Percentiles rank a stretch among this genome's conserved stretches.
Evolutionary conservation across 208 protist species (phyloP).

Genomic region (Leishmania guyanensis): DNA sequence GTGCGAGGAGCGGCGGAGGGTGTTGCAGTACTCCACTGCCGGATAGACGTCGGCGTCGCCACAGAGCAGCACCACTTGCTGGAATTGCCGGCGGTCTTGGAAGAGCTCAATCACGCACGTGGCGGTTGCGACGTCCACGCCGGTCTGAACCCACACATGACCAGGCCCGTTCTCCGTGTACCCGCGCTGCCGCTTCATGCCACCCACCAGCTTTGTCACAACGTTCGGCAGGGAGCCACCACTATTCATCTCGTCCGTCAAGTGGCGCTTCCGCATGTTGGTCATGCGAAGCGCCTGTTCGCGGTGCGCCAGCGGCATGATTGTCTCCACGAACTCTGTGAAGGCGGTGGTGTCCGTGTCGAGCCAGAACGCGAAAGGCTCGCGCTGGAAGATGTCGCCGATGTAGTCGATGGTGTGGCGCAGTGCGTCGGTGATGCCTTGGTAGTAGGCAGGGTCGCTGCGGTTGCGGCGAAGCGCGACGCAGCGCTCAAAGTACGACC

Average conservation of each 20-base stretch:
- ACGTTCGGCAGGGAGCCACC: slow-evolving; percentile 71
- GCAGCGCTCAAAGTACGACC: slow-evolving; percentile 87
- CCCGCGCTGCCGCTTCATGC: slow-evolving; percentile 78
- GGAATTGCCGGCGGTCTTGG: slow-evolving; percentile 58
- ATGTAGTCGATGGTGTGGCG: slow-evolving; percentile 74
- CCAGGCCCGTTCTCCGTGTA: slow-evolving; percentile 76
- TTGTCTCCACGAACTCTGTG: slow-evolving; percentile 76
- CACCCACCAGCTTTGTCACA: slow-evolving; percentile 75
- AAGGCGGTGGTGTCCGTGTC: slow-evolving; percentile 82
- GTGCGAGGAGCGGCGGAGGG: slow-evolving; percentile 41
- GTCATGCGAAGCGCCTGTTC: slow-evolving; percentile 59
- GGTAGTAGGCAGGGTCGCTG: slow-evolving; percentile 59
- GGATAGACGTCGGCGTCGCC: slow-evolving; percentile 83
- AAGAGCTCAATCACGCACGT: slow-evolving; percentile 81
- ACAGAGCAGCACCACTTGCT: slow-evolving; percentile 85
- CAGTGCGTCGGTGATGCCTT: slow-evolving; percentile 47
- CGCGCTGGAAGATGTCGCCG: slow-evolving; percentile 77
- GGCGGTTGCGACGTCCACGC: slow-evolving; percentile 83
- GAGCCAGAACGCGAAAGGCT: slow-evolving; percentile 84
- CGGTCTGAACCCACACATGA: slow-evolving; percentile 84
- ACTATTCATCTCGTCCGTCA: slow-evolving; percentile 86
- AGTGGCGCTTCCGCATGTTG: slow-evolving; percentile 51
- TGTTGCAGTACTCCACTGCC: slow-evolving; percentile 82
- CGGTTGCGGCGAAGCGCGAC: slow-evolving; percentile 35
- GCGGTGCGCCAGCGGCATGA: slow-evolving; percentile 68